Conservation (phyloP, 768 basidiomycete genomes). For the Tylopilus sp. region DNA sequence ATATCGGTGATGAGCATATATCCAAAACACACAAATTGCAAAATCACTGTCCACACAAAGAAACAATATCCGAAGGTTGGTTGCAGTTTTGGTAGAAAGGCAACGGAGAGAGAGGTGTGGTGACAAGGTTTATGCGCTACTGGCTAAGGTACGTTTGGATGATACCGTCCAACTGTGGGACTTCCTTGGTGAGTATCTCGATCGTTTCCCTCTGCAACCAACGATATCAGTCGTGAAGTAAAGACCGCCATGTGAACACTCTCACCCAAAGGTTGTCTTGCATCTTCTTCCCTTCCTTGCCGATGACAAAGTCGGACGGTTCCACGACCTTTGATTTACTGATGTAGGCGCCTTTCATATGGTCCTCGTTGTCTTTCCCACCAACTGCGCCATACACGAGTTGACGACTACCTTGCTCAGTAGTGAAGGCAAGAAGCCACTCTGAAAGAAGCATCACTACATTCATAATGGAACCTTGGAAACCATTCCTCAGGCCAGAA, state of each 20-base stretch:
- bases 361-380: conserved; percentile 17
- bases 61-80: no score
- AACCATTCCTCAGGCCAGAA: conserved; percentile 20
- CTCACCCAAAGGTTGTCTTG: conserved; percentile 37
- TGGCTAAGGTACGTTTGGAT: conserved; percentile 8
- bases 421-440: conserved; percentile 13
- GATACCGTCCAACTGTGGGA: conserved; percentile 13
- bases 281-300: conserved; percentile 25
- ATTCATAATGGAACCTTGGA: neutral
- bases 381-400: conserved; percentile 32
- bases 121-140: no score
- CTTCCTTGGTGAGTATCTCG: conserved; percentile 14
- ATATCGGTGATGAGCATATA: no score
- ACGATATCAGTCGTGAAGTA: neutral
- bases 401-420: conserved; percentile 35
- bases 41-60: no score
- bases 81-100: no score
- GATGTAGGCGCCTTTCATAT: conserved; percentile 23
- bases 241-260: neutral
- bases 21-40: no score
- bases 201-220: conserved; percentile 18
- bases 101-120: no score
- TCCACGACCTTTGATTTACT: conserved; percentile 13
- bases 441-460: conserved; percentile 2
- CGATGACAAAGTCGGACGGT: conserved; percentile 33